A percentile compares a stretch with the other conserved stretches of the same genome.
phyloP scores from a whole-genome alignment of 495 filamentous ascomycete genomes.

The Penicillium paxilli region DNA sequence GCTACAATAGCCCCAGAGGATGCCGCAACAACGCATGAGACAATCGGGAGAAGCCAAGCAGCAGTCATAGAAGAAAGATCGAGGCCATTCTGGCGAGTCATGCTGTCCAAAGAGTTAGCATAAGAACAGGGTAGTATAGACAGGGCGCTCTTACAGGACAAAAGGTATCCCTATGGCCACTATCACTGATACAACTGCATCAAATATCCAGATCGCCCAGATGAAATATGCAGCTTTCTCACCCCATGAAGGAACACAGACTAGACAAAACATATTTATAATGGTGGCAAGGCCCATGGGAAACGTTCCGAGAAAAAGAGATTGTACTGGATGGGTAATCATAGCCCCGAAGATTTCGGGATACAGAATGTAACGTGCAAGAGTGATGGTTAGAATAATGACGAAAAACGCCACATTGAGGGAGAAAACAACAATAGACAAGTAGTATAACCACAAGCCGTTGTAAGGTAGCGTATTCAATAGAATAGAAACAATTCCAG shows the following conservation, averaged over 20 bases:
- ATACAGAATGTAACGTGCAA: slow-evolving; percentile 58
- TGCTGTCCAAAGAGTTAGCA: slow-evolving; percentile 19
- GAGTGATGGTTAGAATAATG: slow-evolving; percentile 35
- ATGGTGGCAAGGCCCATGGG: slow-evolving; percentile 66
- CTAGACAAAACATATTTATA: slow-evolving; percentile 55
- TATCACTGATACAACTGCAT: slow-evolving; percentile 50
- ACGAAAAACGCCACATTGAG: slow-evolving; percentile 56
- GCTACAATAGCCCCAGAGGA: slow-evolving; percentile 58
- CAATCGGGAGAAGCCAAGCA: slow-evolving; percentile 60
- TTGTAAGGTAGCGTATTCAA: slow-evolving; percentile 59
- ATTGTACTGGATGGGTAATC: slow-evolving; percentile 58
- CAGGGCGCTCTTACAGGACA: slow-evolving; percentile 40
- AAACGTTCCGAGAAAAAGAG: slow-evolving; percentile 60
- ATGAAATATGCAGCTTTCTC: slow-evolving; percentile 34
- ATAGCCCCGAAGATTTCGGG: slow-evolving; percentile 57
- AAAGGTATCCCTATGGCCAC: slow-evolving; percentile 55
- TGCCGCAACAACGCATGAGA: slow-evolving; percentile 56
- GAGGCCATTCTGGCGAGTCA: slow-evolving; percentile 26
- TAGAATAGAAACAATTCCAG: slow-evolving; percentile 62
- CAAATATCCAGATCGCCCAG: slow-evolving; percentile 63
- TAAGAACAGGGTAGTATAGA: neutral
- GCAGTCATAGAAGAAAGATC: slow-evolving; percentile 55
- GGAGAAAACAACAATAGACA: slow-evolving; percentile 54
- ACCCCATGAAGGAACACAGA: slow-evolving; percentile 57
- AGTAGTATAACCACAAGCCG: slow-evolving; percentile 49